Base-by-base conservation (phyloP, 257 asterid genomes). In the Apocynum venetum region DNA sequence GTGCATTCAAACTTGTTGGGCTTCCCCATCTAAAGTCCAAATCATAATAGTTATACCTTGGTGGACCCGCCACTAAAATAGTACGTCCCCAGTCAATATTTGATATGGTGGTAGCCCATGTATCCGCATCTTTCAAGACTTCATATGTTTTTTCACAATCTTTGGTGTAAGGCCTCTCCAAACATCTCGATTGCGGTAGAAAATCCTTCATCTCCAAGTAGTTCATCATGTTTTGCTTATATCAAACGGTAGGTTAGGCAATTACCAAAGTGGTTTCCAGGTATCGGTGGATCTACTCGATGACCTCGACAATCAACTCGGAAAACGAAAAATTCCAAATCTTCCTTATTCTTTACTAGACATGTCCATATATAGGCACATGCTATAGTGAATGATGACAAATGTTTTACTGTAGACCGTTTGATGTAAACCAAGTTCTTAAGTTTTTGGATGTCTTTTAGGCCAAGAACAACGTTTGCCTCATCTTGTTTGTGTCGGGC, bases 11-110 rank as follows among this genome's bases (percentile, higher is more conserved):
- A 78, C 65, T 87, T 87, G 17, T 47, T 60, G 2, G 89, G 82
- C 79, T 79, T 85, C 91, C 88, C 87, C 87, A 85, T 53, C 91
- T 89, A 20, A 75, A 87, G 70, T 87, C 88, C 61, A 75, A 66
- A 19, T 59, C 75, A 57, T 87, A 85, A 7, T 79, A 84, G 72
- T 82, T 85, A 49, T 79, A 82, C 31, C 78, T 80, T 3, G 88
- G 83, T 10, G 91, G 80, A 46, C 91, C 91, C 2, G 91, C 88
- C 40, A 87, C 85, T 2, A 75, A 56, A 11, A 78, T 12, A 1
- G 60, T 2, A 10, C 80, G 52, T 19, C 71, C 77, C 51, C 78
- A 60, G 0, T 66, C 40, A 9, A 56, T 31, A 8, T 14, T 52
- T 38, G 7, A 20, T 12, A 63, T 17, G 31, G 67, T 69, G 73